phyloP scores from a whole-genome alignment of 495 filamentous ascomycete genomes.

The Hypomontagnella monticulosa region DNA sequence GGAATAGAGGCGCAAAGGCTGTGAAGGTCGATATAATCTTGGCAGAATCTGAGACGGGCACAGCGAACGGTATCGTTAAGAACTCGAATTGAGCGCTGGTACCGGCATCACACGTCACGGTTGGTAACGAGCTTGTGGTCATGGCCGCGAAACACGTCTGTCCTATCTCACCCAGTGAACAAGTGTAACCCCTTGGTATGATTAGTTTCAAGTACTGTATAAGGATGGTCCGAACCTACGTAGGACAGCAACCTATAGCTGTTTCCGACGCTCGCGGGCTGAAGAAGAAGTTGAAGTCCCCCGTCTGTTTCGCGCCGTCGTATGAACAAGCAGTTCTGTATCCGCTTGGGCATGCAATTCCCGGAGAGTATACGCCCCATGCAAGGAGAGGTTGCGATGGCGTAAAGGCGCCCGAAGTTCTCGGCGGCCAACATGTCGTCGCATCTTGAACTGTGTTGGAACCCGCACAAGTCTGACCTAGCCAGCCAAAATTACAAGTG shows the following conservation, averaged over 20 bases:
- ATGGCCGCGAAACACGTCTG: constrained; percentile 9
- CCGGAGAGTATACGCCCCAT: constrained; percentile 20
- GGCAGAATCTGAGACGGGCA: not conserved
- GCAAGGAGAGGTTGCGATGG: constrained; percentile 3
- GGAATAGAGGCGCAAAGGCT: constrained; percentile 15
- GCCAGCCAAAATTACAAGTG: constrained; percentile 4
- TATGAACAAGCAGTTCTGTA: constrained; percentile 24
- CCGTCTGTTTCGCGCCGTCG: constrained; percentile 1
- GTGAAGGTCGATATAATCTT: constrained; percentile 2
- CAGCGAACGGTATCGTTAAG: constrained; percentile 13
- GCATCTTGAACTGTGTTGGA: not conserved
- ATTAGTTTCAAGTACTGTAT: constrained; percentile 2
- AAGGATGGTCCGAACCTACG: constrained; percentile 6
- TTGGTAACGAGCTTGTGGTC: constrained; percentile 10
- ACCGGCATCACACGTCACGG: constrained; percentile 17
- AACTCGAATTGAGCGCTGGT: constrained; percentile 13
- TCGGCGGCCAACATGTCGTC: constrained; percentile 12
- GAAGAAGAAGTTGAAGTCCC: constrained; percentile 22
- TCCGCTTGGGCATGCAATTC: constrained; percentile 11
- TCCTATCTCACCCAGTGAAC: not conserved
- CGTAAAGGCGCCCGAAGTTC: not conserved
- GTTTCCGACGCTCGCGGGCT: constrained; percentile 4
- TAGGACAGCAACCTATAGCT: constrained; percentile 20
- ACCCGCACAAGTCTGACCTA: constrained; percentile 9
- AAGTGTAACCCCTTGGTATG: constrained; percentile 13